These are phyloP conservation scores for Penicillium malachiteum DNA, from an alignment of 495 filamentous ascomycete species.

Conservation along the genomic window DNA sequence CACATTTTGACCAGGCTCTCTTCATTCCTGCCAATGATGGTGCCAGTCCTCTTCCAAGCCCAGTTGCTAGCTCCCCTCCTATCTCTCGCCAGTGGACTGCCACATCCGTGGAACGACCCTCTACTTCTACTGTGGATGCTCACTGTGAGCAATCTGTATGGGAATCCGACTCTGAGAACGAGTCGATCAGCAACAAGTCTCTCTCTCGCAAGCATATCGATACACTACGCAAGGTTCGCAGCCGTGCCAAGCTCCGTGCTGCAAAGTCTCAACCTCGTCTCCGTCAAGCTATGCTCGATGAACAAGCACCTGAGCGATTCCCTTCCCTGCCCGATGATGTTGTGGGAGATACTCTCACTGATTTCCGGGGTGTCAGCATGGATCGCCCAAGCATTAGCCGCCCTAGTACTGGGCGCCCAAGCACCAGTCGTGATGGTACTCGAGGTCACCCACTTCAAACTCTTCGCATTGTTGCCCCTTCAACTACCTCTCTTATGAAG, in stretches of 20 bases:
- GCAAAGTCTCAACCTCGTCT: conserved; percentile 45
- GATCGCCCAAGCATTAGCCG: conserved; percentile 22
- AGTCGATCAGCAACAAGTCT: conserved; percentile 37
- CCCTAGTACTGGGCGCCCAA: conserved; percentile 17
- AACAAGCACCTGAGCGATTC: conserved; percentile 28
- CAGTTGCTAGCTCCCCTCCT: conserved; percentile 32
- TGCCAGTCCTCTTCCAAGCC: conserved; percentile 43
- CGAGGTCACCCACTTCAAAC: conserved; percentile 33
- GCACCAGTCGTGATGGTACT: conserved; percentile 30
- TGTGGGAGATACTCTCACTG: conserved; percentile 7
- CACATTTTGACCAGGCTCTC: conserved; percentile 45
- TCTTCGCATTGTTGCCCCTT: conserved; percentile 41
- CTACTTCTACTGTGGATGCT: conserved; percentile 43
- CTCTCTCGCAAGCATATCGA: conserved; percentile 44
- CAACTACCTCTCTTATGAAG: conserved; percentile 36
- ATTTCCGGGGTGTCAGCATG: conserved; percentile 20
- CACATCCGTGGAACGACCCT: conserved; percentile 42
- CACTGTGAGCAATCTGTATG: conserved; percentile 46
- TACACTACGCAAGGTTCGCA: conserved; percentile 49
- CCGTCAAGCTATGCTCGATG: conserved; percentile 26
- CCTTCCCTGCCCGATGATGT: conserved; percentile 34
- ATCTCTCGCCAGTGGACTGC: conserved; percentile 38
- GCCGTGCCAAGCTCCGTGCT: conserved; percentile 43
- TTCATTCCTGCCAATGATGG: conserved; percentile 47
- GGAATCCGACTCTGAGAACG: conserved; percentile 48